These are phyloP conservation scores for Lecanicillium sp. DNA, from an alignment of 2,329 filamentous ascomycete genomes.

Conservation along the genomic window DNA sequence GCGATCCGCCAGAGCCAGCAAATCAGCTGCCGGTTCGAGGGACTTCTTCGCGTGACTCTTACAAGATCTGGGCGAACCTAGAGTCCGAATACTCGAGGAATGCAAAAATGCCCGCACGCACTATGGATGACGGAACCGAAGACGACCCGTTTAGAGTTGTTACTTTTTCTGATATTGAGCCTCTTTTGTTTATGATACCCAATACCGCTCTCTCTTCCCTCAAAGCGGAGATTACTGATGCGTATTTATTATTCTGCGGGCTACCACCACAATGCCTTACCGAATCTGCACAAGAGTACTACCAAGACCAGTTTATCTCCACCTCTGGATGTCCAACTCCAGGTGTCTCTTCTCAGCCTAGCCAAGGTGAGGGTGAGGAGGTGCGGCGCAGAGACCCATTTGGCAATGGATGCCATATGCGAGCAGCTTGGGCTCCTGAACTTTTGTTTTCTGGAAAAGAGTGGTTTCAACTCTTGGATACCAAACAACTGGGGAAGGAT, in stretches of 20 bases:
- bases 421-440: neutral
- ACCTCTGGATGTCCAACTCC: conserved; percentile 4
- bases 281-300: conserved; percentile 21
- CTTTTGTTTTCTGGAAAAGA: neutral
- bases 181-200: conserved; percentile 49
- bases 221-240: conserved; percentile 49
- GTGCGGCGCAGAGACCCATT: conserved; percentile 4
- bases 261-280: conserved; percentile 42
- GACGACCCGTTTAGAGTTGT: conserved; percentile 80
- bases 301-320: conserved; percentile 21
- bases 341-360: conserved; percentile 1
- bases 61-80: conserved; percentile 40
- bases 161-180: conserved; percentile 67
- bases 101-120: conserved; percentile 59
- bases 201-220: conserved; percentile 22
- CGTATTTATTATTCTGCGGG: conserved; percentile 60
- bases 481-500: neutral
- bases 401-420: neutral
- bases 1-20: conserved; percentile 31
- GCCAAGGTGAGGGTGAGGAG: conserved; percentile 8
- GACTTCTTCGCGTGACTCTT: conserved; percentile 31
- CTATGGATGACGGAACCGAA: conserved; percentile 64
- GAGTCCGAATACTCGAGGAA: conserved; percentile 43
- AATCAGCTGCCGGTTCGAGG: conserved; percentile 8
- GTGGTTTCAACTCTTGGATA: conserved; percentile 1